These are phyloP conservation scores for Xylariales sp. DNA, from an alignment of 2,329 filamentous ascomycete genomes.

Conservation along the genomic window DNA sequence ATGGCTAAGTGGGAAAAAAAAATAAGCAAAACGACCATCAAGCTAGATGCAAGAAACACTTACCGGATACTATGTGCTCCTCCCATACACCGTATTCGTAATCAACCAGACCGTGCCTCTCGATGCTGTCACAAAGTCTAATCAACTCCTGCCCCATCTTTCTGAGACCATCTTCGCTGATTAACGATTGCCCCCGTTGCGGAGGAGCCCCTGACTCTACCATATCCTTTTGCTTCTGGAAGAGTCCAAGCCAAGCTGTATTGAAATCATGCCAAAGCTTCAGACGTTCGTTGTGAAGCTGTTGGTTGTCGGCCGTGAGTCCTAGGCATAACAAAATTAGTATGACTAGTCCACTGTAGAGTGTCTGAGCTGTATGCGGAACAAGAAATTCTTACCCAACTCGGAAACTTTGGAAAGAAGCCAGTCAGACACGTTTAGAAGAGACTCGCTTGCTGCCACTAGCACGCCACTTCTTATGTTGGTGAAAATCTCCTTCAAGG, in stretches of 20 bases:
- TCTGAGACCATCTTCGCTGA: conserved; percentile 66
- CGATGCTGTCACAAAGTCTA: conserved; percentile 77
- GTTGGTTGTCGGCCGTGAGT: conserved; percentile 77
- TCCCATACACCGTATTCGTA: conserved; percentile 98
- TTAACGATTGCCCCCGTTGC: conserved; percentile 55
- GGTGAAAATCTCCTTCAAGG: conserved; percentile 65
- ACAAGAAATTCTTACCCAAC: conserved; percentile 41
- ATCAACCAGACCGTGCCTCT: conserved; percentile 90
- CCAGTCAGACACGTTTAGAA: conserved; percentile 51
- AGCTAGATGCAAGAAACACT: conserved; percentile 28
- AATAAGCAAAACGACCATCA: neutral
- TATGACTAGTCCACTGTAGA: no score
- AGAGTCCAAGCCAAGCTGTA: conserved; percentile 78
- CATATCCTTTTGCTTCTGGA: conserved; percentile 80
- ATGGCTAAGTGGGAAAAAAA: conserved; percentile 19
- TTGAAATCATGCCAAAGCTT: conserved; percentile 95
- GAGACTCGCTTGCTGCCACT: conserved; percentile 45
- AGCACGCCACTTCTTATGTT: conserved; percentile 55
- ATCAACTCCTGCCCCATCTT: conserved; percentile 80
- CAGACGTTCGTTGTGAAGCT: conserved; percentile 69
- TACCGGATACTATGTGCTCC: conserved; percentile 82
- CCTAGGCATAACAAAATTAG: conserved; percentile 46
- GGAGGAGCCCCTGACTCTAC: conserved; percentile 55
- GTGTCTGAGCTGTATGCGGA: no score
- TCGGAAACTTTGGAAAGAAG: conserved; percentile 50